Evolutionary conservation across 78 protist genomes (phyloP).

Genomic region (Dictyostelium brefeldianum): DNA sequence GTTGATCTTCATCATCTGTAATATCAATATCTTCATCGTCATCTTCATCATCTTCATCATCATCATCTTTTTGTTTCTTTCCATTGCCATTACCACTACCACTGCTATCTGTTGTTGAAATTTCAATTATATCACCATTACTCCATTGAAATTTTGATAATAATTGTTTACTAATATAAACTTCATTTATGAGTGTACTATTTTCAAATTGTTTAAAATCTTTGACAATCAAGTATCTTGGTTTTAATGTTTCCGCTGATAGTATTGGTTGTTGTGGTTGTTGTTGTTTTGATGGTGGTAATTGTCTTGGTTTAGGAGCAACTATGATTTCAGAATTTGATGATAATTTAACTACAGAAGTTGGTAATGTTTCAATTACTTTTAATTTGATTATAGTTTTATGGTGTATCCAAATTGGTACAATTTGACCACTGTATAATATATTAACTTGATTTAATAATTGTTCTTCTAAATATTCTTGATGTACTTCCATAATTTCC

Average conservation of each 20-base stretch:
- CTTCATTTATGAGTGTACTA: neutral
- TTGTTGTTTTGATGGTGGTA: neutral
- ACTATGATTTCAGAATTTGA: constrained; percentile 51
- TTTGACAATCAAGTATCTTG: constrained; percentile 22
- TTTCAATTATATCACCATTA: constrained; percentile 47
- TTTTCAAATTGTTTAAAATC: neutral
- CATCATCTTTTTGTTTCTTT: neutral
- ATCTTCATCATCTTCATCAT: neutral
- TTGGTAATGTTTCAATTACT: constrained; percentile 45
- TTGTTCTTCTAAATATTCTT: constrained; percentile 70
- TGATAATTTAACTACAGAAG: constrained; percentile 17
- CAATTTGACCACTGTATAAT: constrained; percentile 38
- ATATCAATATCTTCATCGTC: neutral
- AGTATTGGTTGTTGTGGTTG: neutral
- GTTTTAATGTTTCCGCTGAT: constrained; percentile 12
- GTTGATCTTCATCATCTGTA: neutral
- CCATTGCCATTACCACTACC: neutral
- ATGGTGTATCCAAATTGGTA: constrained; percentile 83
- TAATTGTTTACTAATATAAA: constrained; percentile 13
- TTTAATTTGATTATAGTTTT: constrained; percentile 37
- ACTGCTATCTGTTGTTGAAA: neutral
- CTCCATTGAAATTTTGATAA: constrained; percentile 49
- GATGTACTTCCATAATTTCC: constrained; percentile 79
- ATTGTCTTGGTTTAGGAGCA: constrained; percentile 75
- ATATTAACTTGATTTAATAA: constrained; percentile 75